Conservation (phyloP, 2,329 filamentous ascomycete genomes). For the Neoascochyta sp. region DNA sequence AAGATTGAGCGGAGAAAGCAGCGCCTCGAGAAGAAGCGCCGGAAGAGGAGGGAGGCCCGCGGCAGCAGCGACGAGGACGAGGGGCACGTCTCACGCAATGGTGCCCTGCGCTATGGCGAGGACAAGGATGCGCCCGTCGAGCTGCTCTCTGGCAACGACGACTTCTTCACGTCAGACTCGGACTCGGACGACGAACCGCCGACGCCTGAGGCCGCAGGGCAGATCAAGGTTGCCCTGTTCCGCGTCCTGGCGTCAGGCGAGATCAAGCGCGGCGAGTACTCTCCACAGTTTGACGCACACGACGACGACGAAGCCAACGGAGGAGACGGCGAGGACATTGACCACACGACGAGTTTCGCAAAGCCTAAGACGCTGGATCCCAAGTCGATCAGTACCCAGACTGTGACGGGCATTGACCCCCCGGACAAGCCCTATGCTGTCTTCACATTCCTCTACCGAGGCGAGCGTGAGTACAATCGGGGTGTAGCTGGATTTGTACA, state of each 20-base stretch:
- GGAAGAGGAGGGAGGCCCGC: slow-evolving; percentile 64
- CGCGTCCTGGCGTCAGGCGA: slow-evolving; percentile 92
- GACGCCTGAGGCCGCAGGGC: slow-evolving; percentile 83
- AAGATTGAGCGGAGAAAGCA: slow-evolving; percentile 64
- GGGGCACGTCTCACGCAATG: slow-evolving; percentile 41
- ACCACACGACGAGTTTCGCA: slow-evolving; percentile 96
- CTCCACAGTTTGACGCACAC: slow-evolving; percentile 93
- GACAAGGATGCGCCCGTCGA: slow-evolving; percentile 73
- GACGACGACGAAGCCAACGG: slow-evolving; percentile 77
- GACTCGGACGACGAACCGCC: slow-evolving; percentile 77
- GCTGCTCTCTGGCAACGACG: slow-evolving; percentile 66
- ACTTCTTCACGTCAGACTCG: slow-evolving; percentile 62
- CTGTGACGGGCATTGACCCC: slow-evolving; percentile 95
- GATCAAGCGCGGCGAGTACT: slow-evolving; percentile 97
- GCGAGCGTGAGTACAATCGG: slow-evolving; percentile 67
- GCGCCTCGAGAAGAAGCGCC: slow-evolving; percentile 77
- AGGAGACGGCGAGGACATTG: slow-evolving; percentile 72
- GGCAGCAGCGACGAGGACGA: slow-evolving; percentile 49
- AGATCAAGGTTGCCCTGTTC: slow-evolving; percentile 98
- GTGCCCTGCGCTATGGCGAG: slow-evolving; percentile 74
- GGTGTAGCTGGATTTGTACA: neutral
- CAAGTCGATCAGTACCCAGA: slow-evolving; percentile 97
- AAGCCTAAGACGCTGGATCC: slow-evolving; percentile 95
- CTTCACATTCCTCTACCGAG: slow-evolving; percentile 97
- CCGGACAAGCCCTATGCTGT: slow-evolving; percentile 94